phyloP scores from a whole-genome alignment of 2,329 filamentous ascomycete species.

The Chaetomium sp. region DNA sequence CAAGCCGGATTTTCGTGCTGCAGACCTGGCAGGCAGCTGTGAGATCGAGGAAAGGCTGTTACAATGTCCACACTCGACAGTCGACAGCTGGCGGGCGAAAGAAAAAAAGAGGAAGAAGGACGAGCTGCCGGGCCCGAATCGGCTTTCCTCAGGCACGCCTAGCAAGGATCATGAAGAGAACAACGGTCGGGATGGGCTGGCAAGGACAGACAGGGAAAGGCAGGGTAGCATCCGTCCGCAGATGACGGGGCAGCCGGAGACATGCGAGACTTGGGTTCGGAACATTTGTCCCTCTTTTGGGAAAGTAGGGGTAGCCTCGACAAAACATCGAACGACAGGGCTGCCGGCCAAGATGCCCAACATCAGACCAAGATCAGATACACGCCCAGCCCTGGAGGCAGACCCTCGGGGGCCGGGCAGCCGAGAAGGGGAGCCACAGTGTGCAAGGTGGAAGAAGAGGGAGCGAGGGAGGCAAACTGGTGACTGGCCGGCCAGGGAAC shows the following conservation, averaged over 20 bases:
- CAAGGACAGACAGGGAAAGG: slow-evolving; percentile 12
- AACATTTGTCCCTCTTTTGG: slow-evolving; percentile 18
- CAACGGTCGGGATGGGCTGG: slow-evolving; percentile 27
- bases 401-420: not conserved
- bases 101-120: slow-evolving; percentile 30
- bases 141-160: slow-evolving; percentile 30
- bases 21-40: slow-evolving; percentile 33
- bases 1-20: slow-evolving; percentile 45
- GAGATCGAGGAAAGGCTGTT: slow-evolving; percentile 21
- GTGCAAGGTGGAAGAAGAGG: not conserved
- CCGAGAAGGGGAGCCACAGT: not conserved
- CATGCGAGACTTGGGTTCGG: slow-evolving; percentile 23
- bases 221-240: slow-evolving; percentile 35
- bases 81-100: slow-evolving; percentile 24
- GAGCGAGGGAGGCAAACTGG: slow-evolving; percentile 1
- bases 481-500: slow-evolving; percentile 2
- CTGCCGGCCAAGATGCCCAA: slow-evolving; percentile 10
- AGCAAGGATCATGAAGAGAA: slow-evolving; percentile 31
- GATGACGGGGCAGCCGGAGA: slow-evolving; percentile 33
- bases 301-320: slow-evolving; percentile 24
- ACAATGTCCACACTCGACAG: not conserved
- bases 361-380: slow-evolving; percentile 1
- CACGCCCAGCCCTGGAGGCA: slow-evolving; percentile 3
- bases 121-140: slow-evolving; percentile 29
- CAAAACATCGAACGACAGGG: slow-evolving; percentile 20